Percentiles rank a stretch among this genome's conserved stretches.
These are phyloP conservation scores for Pyricularia pennisetigena DNA, from an alignment of 2,329 filamentous ascomycete species.

Conservation along the genomic window DNA sequence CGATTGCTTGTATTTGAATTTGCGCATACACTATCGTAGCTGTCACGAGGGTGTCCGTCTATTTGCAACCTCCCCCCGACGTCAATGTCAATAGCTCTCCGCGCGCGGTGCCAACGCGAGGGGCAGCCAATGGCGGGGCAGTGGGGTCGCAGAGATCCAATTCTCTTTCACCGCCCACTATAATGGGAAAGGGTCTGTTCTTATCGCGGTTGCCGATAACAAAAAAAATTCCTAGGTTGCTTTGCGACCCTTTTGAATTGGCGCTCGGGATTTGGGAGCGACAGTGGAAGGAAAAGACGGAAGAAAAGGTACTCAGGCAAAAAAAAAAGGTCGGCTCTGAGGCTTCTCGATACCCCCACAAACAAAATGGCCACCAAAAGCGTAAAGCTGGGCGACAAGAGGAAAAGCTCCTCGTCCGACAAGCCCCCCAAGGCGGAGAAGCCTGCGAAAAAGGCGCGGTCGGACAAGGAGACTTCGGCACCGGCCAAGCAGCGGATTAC, in stretches of 20 bases:
- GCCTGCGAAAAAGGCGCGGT: conserved; percentile 40
- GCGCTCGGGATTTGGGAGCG: neutral
- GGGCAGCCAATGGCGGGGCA: neutral
- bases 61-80: neutral
- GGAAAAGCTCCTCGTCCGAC: conserved; percentile 38
- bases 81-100: neutral
- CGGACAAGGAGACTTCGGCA: conserved; percentile 24
- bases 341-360: neutral
- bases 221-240: neutral
- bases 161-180: conserved; percentile 8
- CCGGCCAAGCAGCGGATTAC: conserved; percentile 41
- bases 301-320: conserved; percentile 4
- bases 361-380: conserved; percentile 37
- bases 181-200: neutral
- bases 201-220: neutral
- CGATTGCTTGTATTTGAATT: neutral
- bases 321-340: neutral
- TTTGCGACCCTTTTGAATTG: neutral
- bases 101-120: neutral
- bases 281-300: neutral
- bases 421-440: conserved; percentile 33
- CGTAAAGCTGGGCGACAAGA: conserved; percentile 39
- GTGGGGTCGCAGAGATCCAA: neutral
- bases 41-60: neutral
- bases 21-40: neutral